phyloP scores from a whole-genome alignment of 2,329 filamentous ascomycete species.

The Aspergillus thermomutatus region DNA sequence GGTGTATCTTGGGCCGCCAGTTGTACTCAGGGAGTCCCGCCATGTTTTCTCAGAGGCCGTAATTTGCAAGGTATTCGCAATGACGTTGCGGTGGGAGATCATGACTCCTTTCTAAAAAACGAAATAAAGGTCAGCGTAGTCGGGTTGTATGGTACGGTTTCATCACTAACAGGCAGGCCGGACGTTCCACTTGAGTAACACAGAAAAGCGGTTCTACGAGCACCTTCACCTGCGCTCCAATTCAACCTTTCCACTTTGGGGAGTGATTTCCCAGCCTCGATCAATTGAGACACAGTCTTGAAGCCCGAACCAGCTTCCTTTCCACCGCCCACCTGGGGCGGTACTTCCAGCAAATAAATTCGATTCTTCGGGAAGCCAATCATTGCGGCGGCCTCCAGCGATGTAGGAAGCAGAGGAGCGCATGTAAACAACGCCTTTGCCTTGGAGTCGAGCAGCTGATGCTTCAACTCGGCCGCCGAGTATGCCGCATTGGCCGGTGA shows the following conservation, averaged over 20 bases:
- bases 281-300: conserved; percentile 64
- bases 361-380: conserved; percentile 60
- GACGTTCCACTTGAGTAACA: conserved; percentile 81
- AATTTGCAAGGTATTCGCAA: conserved; percentile 69
- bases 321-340: conserved; percentile 51
- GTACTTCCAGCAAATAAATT: conserved; percentile 68
- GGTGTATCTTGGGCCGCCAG: conserved; percentile 47
- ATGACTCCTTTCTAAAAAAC: conserved; percentile 70
- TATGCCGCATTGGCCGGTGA: conserved; percentile 75
- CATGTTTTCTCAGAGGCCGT: conserved; percentile 46
- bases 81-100: conserved; percentile 76
- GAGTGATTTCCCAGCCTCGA: conserved; percentile 54
- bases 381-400: conserved; percentile 62
- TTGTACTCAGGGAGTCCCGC: conserved; percentile 20
- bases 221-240: conserved; percentile 42
- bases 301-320: conserved; percentile 45
- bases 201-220: conserved; percentile 68
- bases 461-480: conserved; percentile 64
- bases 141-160: not conserved
- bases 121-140: conserved; percentile 8
- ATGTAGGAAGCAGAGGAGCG: conserved; percentile 60
- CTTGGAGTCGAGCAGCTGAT: conserved; percentile 67
- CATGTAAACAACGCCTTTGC: conserved; percentile 72
- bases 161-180: conserved; percentile 62
- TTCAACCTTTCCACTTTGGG: conserved; percentile 38